Conservation (phyloP, 805 yeast species). For the Myxozyma udenii region DNA sequence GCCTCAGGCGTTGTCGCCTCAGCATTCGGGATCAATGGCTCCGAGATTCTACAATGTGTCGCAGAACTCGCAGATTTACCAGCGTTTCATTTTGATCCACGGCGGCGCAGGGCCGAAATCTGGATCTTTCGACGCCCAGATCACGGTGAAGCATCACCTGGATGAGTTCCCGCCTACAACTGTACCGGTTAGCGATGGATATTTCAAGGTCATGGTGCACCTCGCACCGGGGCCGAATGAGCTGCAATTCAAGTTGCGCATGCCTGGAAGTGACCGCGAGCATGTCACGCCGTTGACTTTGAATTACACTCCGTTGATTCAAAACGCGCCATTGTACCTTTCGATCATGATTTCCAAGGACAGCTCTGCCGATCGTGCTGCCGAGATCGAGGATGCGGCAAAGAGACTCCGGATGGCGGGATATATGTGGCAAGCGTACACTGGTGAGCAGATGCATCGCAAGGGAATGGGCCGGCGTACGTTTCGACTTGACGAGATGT, state of each 20-base stretch:
- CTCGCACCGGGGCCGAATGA: constrained; percentile 67
- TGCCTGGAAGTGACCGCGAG: background rate
- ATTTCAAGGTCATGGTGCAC: constrained; percentile 72
- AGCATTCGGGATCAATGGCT: no score
- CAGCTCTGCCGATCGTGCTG: constrained; percentile 65
- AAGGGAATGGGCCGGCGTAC: constrained; percentile 75
- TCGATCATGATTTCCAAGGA: constrained; percentile 75
- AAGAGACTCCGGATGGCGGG: constrained; percentile 76
- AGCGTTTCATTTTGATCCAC: constrained; percentile 39
- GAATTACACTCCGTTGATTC: constrained; percentile 53
- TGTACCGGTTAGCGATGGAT: constrained; percentile 64
- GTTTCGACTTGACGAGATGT: constrained; percentile 71
- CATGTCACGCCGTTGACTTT: constrained; percentile 37
- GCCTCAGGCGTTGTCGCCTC: no score
- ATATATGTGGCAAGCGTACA: constrained; percentile 84
- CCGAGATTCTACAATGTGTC: constrained; percentile 20
- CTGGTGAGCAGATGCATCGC: constrained; percentile 82
- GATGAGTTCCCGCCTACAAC: constrained; percentile 61
- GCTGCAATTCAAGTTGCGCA: constrained; percentile 46
- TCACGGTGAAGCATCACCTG: constrained; percentile 45
- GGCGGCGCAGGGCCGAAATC: constrained; percentile 38
- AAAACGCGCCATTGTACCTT: constrained; percentile 76
- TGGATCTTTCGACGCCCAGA: constrained; percentile 39
- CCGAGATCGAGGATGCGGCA: constrained; percentile 62
- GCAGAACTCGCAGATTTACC: constrained; percentile 10